Evolutionary conservation across 768 basidiomycete genomes (phyloP).

Genomic region (Suillus discolor): DNA sequence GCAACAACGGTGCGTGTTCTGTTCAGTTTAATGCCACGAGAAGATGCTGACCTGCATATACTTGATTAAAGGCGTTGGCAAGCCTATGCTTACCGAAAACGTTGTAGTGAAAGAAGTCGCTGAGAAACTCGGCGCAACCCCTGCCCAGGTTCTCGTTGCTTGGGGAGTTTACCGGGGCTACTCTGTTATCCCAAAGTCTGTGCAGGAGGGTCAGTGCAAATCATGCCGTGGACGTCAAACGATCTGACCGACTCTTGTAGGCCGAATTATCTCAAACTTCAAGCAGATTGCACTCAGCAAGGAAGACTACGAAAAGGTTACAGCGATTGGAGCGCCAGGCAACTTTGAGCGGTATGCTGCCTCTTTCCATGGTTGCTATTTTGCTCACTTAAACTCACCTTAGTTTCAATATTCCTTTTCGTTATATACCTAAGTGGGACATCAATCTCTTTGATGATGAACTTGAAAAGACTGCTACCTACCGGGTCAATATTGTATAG

Average conservation of each 20-base stretch:
- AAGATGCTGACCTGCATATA: neutral
- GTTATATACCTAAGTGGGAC: conserved; percentile 65
- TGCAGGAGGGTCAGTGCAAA: conserved; percentile 48
- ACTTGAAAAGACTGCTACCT: conserved; percentile 45
- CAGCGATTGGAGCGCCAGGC: conserved; percentile 40
- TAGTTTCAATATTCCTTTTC: conserved; percentile 61
- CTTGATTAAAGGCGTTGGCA: conserved; percentile 48
- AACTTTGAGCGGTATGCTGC: conserved; percentile 37
- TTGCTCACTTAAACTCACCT: neutral
- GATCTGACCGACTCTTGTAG: conserved; percentile 23
- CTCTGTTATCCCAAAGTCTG: conserved; percentile 85
- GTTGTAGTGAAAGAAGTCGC: conserved; percentile 64
- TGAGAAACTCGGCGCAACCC: conserved; percentile 58
- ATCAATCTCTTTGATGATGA: conserved; percentile 72
- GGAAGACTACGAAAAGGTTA: conserved; percentile 62
- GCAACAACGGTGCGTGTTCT: conserved; percentile 66
- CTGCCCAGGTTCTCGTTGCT: conserved; percentile 83
- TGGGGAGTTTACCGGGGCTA: conserved; percentile 79
- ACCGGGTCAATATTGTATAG: conserved; percentile 36
- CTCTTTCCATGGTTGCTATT: neutral
- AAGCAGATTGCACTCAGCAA: conserved; percentile 67
- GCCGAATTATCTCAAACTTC: conserved; percentile 77
- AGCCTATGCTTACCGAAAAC: conserved; percentile 71
- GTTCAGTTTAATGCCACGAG: neutral
- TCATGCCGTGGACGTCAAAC: conserved; percentile 7